phyloP scores from a whole-genome alignment of 768 basidiomycete species.

The Harrya chromipes region DNA sequence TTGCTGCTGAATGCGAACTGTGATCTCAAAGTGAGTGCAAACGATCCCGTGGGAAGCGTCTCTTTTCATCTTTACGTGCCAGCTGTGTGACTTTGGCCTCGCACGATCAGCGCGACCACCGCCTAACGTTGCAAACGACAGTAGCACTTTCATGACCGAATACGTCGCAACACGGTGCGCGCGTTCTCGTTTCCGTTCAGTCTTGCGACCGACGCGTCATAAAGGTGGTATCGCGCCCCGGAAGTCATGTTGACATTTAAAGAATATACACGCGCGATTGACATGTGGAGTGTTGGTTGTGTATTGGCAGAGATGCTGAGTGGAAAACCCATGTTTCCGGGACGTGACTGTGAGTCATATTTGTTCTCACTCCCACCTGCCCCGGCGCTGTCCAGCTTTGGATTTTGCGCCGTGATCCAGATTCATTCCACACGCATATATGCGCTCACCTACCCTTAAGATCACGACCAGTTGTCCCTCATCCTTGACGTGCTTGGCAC shows the following conservation, averaged over 20 bases:
- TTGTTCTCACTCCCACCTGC: not conserved
- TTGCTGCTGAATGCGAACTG: constrained; percentile 94
- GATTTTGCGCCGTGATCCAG: no score
- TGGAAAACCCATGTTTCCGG: constrained; percentile 92
- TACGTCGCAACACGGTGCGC: constrained; percentile 89
- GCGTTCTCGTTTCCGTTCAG: not conserved
- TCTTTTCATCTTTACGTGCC: constrained; percentile 4
- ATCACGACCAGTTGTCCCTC: constrained; percentile 90
- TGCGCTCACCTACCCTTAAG: constrained; percentile 34
- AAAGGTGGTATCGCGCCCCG: constrained; percentile 94
- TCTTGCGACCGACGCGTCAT: constrained; percentile 2
- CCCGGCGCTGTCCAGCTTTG: no score
- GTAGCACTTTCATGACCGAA: constrained; percentile 85
- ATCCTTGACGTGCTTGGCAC: constrained; percentile 95
- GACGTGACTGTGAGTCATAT: constrained; percentile 69
- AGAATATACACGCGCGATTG: constrained; percentile 86
- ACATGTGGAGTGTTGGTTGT: constrained; percentile 86
- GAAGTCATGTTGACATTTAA: constrained; percentile 99
- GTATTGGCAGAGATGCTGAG: constrained; percentile 89
- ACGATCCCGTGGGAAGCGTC: constrained; percentile 1
- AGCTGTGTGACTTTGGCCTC: constrained; percentile 87
- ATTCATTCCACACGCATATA: not conserved
- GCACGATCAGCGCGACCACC: constrained; percentile 76
- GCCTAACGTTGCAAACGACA: constrained; percentile 69
- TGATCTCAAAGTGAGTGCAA: constrained; percentile 76